phyloP scores from a whole-genome alignment of 306 rosid species.

The Luffa aegyptiaca region DNA sequence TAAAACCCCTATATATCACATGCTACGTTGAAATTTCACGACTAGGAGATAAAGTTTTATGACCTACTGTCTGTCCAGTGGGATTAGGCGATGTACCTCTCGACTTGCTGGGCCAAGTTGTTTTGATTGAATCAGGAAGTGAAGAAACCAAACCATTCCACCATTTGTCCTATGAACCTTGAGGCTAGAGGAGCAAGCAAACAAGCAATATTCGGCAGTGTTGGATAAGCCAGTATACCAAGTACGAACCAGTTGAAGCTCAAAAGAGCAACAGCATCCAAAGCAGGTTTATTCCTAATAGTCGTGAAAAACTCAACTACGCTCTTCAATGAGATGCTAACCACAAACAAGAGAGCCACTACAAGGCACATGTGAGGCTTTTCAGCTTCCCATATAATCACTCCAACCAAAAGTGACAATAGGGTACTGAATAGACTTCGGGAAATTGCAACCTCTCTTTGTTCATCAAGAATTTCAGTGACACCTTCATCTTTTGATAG shows the following conservation, averaged over 20 bases:
- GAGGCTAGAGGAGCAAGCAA: constrained; percentile 29
- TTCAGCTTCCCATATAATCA: constrained; percentile 59
- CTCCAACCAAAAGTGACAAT: constrained; percentile 58
- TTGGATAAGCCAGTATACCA: constrained; percentile 67
- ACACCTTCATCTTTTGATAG: neutral
- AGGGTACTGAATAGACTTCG: constrained; percentile 63
- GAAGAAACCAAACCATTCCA: constrained; percentile 21
- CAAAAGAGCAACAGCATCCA: constrained; percentile 62
- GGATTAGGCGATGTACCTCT: neutral
- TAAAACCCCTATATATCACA: neutral
- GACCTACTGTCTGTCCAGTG: neutral
- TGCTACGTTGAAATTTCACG: neutral
- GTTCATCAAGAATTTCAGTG: constrained; percentile 19
- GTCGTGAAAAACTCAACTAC: constrained; percentile 56
- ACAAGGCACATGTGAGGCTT: constrained; percentile 78
- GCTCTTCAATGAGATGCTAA: constrained; percentile 70
- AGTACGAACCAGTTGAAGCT: constrained; percentile 85
- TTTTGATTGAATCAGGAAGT: constrained; percentile 16
- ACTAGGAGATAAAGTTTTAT: neutral
- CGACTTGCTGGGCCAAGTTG: neutral
- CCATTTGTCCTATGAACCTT: constrained; percentile 11
- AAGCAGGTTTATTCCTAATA: constrained; percentile 60
- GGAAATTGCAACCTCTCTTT: constrained; percentile 42
- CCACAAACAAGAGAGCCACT: constrained; percentile 61
- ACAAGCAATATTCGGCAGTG: constrained; percentile 40